Evolutionary conservation across 306 rosid species (phyloP).

Genomic region (Abrus precatorius): DNA sequence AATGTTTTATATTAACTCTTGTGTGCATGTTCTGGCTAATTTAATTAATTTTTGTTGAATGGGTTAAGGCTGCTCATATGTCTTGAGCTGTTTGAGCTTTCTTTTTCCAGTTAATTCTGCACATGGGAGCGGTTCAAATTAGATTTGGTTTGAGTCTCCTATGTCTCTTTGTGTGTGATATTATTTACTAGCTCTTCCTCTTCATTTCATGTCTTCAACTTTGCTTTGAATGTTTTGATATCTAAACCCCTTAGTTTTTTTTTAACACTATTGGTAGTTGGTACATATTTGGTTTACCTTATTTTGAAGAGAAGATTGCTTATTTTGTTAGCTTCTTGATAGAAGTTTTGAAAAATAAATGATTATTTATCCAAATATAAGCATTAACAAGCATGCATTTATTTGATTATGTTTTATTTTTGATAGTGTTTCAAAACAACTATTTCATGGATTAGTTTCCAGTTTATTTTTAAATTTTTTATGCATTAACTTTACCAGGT

Average conservation of each 20-base stretch:
- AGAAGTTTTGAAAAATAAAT: no score
- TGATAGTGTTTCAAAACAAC: constrained; percentile 19
- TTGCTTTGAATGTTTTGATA: background rate
- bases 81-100: constrained; percentile 2
- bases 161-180: constrained; percentile 29
- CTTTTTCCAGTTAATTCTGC: constrained; percentile 24
- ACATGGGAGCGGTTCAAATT: background rate
- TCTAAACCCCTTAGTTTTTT: background rate
- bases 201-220: constrained; percentile 32
- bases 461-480: constrained; percentile 25
- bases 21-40: constrained; percentile 3
- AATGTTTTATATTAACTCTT: constrained; percentile 23
- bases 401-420: constrained; percentile 26
- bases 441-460: constrained; percentile 6
- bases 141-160: constrained; percentile 26
- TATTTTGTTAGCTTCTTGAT: no score
- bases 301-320: no score
- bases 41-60: constrained; percentile 12
- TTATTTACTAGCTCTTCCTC: constrained; percentile 23
- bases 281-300: no score
- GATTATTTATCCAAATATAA: no score
- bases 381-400: background rate
- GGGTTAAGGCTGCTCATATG: constrained; percentile 29
- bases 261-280: background rate
- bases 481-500: constrained; percentile 59